Conservation (phyloP, 2,329 filamentous ascomycete genomes). For the Leptosphaerulina australis region DNA sequence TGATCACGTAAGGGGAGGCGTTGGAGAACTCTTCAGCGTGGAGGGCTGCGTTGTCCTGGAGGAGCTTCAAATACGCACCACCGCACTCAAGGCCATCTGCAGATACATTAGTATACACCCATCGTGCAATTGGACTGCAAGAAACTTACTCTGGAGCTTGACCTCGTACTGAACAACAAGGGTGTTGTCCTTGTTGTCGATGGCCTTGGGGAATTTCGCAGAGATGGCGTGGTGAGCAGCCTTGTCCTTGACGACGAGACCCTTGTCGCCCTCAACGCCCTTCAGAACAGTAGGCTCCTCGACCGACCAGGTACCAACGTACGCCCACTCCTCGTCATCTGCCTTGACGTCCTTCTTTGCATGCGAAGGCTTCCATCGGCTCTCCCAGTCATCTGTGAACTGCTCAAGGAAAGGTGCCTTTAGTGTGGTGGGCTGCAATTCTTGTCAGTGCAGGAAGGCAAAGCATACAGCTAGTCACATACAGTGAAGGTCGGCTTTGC, state of each 20-base stretch:
- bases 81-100: conserved; percentile 93
- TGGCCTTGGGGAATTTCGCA: conserved; percentile 94
- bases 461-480: conserved; percentile 52
- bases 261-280: conserved; percentile 93
- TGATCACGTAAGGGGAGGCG: conserved; percentile 96
- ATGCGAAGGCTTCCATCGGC: conserved; percentile 90
- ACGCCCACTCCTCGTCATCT: conserved; percentile 89
- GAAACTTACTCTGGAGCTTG: conserved; percentile 88
- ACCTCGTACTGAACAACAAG: conserved; percentile 99
- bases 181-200: conserved; percentile 96
- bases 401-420: conserved; percentile 98
- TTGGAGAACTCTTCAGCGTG: conserved; percentile 98
- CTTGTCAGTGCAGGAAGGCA: conserved; percentile 22
- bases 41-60: conserved; percentile 95
- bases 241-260: conserved; percentile 96
- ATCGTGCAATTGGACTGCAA: neutral
- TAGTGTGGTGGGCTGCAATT: conserved; percentile 76
- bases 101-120: conserved; percentile 37
- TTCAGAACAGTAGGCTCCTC: conserved; percentile 91
- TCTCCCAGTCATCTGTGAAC: conserved; percentile 96
- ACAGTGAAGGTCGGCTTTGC: conserved; percentile 87
- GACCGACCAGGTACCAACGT: conserved; percentile 94
- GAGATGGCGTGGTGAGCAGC: conserved; percentile 99
- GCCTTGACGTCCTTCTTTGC: conserved; percentile 91
- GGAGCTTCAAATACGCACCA: conserved; percentile 98